Evolutionary conservation across 2,329 filamentous ascomycete species (phyloP).

Genomic region (Ophiostoma quercus): DNA sequence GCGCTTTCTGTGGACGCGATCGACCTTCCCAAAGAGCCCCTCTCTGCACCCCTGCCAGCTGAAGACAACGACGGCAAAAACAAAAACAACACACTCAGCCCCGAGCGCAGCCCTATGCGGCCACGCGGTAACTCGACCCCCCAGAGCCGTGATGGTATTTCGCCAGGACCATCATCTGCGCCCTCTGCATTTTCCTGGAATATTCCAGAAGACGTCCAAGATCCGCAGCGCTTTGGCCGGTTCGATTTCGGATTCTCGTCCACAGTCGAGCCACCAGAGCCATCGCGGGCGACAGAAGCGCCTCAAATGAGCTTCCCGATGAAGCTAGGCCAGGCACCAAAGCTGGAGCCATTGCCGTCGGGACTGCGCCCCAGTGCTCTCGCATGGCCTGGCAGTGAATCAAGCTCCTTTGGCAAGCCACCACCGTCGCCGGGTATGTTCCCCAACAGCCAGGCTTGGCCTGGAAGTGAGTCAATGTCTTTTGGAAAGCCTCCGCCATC

Average conservation of each 20-base stretch:
- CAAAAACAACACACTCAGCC: constrained; percentile 37
- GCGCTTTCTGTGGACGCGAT: constrained; percentile 57
- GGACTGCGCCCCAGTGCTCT: constrained; percentile 1
- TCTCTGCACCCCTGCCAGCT: constrained; percentile 55
- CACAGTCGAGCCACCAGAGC: background rate
- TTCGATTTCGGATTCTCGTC: constrained; percentile 36
- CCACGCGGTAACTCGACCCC: constrained; percentile 52
- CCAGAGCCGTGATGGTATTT: constrained; percentile 43
- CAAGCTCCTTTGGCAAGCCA: constrained; percentile 32
- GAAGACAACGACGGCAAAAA: constrained; percentile 44
- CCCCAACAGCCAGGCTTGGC: constrained; percentile 22
- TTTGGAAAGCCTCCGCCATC: constrained; percentile 1
- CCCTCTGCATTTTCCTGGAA: constrained; percentile 59
- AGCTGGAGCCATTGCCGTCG: background rate
- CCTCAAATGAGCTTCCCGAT: background rate
- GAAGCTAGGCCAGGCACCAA: constrained; percentile 1
- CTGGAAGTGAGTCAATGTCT: background rate
- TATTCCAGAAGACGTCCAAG: constrained; percentile 44
- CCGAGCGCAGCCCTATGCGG: constrained; percentile 42
- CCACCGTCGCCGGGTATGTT: constrained; percentile 38
- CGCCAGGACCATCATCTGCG: constrained; percentile 61
- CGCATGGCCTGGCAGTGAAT: background rate
- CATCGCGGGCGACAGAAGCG: background rate
- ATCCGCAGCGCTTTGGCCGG: constrained; percentile 38
- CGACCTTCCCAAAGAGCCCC: constrained; percentile 51